Conservation (phyloP, 441 rosid species). For the Erodium texanum region DNA sequence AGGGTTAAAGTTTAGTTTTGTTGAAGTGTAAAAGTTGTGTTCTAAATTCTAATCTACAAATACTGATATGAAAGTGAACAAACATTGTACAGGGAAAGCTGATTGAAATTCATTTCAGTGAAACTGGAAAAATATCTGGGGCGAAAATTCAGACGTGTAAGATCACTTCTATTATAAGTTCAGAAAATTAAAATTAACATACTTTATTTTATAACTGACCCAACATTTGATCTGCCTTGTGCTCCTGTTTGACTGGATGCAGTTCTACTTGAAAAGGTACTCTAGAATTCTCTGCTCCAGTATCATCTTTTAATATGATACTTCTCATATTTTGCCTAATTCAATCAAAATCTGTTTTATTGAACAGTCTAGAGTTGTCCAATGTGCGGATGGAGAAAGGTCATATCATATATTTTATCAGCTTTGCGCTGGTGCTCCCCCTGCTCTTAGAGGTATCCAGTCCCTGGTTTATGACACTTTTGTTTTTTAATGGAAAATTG, state of each 20-base stretch:
- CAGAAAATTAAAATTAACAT: conserved; percentile 6
- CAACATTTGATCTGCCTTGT: conserved; percentile 23
- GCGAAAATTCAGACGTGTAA: conserved; percentile 98
- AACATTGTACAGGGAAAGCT: conserved; percentile 69
- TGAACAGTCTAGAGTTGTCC: conserved; percentile 97
- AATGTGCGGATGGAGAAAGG: conserved; percentile 93
- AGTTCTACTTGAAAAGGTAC: conserved; percentile 99
- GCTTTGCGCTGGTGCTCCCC: conserved; percentile 93
- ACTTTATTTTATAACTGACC: conserved; percentile 25
- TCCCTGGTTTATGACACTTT: conserved; percentile 4
- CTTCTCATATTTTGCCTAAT: conserved; percentile 10
- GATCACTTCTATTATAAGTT: conserved; percentile 24
- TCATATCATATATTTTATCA: conserved; percentile 99
- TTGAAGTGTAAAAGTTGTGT: background rate
- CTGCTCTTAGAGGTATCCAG: conserved; percentile 57
- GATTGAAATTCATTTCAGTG: conserved; percentile 95
- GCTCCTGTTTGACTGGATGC: conserved; percentile 25
- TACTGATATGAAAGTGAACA: conserved; percentile 22
- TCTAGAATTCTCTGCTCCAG: conserved; percentile 16
- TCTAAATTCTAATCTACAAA: conserved; percentile 13
- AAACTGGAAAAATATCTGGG: conserved; percentile 93
- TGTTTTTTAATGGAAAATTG: conserved; percentile 3
- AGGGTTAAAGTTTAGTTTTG: background rate
- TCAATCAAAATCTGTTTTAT: conserved; percentile 18
- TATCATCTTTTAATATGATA: conserved; percentile 6